These are phyloP conservation scores for Candida maesae DNA, from an alignment of 805 yeast genomes.

Conservation along the genomic window DNA sequence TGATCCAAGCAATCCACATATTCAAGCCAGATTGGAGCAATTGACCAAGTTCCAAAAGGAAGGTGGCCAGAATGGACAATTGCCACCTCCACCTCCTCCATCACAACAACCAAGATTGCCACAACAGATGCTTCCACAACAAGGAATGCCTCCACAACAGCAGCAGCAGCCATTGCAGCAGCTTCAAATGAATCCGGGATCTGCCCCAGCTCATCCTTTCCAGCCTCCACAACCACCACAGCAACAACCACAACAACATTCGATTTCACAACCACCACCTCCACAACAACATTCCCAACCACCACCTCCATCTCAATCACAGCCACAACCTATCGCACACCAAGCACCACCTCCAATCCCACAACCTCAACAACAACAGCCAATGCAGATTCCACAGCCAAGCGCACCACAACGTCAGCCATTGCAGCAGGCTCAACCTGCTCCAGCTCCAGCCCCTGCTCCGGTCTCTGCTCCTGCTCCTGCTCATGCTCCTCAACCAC, in stretches of 20 bases:
- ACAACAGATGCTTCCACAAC: constrained; percentile 54
- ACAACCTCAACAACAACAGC: not conserved
- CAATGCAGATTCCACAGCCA: too few species aligned
- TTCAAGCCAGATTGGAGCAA: constrained; percentile 87
- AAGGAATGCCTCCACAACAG: constrained; percentile 19
- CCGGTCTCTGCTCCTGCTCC: not conserved
- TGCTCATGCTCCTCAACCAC: not conserved
- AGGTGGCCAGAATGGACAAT: constrained; percentile 50
- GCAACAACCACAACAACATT: constrained; percentile 29
- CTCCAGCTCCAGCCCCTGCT: not conserved
- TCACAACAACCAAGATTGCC: constrained; percentile 53
- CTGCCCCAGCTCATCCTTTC: constrained; percentile 16
- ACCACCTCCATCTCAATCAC: not conserved
- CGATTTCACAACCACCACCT: constrained; percentile 13
- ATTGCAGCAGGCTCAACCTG: not conserved
- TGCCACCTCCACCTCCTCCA: constrained; percentile 67
- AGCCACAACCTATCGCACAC: too few species aligned
- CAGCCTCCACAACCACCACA: constrained; percentile 7
- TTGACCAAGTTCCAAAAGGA: constrained; percentile 68
- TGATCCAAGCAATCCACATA: constrained; percentile 92
- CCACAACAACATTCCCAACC: not conserved
- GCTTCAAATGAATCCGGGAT: constrained; percentile 21
- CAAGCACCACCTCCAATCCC: not conserved
- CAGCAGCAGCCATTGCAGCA: constrained; percentile 23
- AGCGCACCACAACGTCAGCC: constrained; percentile 5